These are phyloP conservation scores for Aurinia saxatilis DNA, from an alignment of 345 rosid genomes.

Conservation along the genomic window DNA sequence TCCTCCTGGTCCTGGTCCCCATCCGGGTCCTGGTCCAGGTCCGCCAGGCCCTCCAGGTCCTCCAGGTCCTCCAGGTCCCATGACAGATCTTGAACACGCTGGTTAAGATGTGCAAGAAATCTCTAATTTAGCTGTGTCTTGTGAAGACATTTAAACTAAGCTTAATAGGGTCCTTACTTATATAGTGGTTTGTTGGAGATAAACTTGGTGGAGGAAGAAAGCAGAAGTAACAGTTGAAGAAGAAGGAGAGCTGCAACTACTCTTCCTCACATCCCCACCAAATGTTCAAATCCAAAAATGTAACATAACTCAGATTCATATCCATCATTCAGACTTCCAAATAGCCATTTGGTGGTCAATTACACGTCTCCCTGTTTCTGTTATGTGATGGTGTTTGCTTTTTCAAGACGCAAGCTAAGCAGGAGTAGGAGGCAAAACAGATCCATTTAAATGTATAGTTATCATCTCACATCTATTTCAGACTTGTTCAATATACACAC, in stretches of 20 bases:
- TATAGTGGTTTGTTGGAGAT: background rate
- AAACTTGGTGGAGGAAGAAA: background rate
- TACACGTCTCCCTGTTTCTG: too few species aligned
- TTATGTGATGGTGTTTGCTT: too few species aligned
- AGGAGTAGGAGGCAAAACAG: too few species aligned
- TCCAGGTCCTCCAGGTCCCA: constrained; percentile 32
- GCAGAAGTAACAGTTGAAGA: constrained; percentile 11
- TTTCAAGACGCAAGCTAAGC: too few species aligned
- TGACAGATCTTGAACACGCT: background rate
- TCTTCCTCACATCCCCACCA: constrained; percentile 19
- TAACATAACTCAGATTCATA: background rate
- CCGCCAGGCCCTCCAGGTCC: constrained; percentile 26
- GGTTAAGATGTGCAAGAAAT: background rate
- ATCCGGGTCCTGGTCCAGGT: background rate
- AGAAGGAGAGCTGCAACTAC: constrained; percentile 19
- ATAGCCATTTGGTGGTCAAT: too few species aligned
- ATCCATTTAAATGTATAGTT: too few species aligned
- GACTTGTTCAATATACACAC: too few species aligned
- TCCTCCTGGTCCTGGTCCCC: constrained; percentile 12
- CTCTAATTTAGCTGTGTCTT: background rate
- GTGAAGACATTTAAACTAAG: background rate
- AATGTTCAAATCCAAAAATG: constrained; percentile 6
- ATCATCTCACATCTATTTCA: too few species aligned
- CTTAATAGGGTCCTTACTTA: background rate
- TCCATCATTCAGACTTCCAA: too few species aligned